phyloP scores from a whole-genome alignment of 148 eudicot species.

The Silene uniflora region DNA sequence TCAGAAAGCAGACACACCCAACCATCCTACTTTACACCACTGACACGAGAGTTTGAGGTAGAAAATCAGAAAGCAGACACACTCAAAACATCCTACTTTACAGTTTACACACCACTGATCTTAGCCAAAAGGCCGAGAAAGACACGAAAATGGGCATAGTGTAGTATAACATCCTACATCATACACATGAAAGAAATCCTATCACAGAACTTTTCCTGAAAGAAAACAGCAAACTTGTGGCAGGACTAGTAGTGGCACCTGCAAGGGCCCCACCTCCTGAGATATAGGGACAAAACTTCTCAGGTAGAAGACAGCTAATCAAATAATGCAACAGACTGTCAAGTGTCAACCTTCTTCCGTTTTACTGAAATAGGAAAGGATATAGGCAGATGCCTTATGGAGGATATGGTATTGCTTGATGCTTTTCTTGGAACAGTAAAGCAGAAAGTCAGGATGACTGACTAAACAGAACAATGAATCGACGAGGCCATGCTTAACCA shows the following conservation, averaged over 20 bases:
- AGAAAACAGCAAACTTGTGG: background rate
- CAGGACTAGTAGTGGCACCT: background rate
- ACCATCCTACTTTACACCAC: background rate
- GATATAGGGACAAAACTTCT: too few species aligned
- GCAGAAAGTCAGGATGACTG: background rate
- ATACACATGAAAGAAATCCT: background rate
- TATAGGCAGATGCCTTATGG: too few species aligned
- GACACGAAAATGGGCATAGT: background rate
- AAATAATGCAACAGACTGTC: background rate
- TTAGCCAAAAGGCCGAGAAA: constrained; percentile 66
- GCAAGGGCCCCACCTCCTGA: background rate
- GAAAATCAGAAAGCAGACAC: too few species aligned
- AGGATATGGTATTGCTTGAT: too few species aligned
- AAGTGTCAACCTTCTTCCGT: too few species aligned
- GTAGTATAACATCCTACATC: too few species aligned
- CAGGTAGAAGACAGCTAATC: background rate
- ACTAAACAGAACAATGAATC: background rate
- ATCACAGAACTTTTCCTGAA: background rate
- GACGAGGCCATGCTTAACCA: background rate
- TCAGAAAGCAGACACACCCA: too few species aligned
- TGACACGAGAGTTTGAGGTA: too few species aligned
- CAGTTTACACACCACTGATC: constrained; percentile 38
- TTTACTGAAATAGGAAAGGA: too few species aligned
- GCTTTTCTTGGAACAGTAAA: background rate
- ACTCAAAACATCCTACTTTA: too few species aligned